phyloP scores from a whole-genome alignment of 1,139 yeast genomes.

The Lodderomyces beijingensis region DNA sequence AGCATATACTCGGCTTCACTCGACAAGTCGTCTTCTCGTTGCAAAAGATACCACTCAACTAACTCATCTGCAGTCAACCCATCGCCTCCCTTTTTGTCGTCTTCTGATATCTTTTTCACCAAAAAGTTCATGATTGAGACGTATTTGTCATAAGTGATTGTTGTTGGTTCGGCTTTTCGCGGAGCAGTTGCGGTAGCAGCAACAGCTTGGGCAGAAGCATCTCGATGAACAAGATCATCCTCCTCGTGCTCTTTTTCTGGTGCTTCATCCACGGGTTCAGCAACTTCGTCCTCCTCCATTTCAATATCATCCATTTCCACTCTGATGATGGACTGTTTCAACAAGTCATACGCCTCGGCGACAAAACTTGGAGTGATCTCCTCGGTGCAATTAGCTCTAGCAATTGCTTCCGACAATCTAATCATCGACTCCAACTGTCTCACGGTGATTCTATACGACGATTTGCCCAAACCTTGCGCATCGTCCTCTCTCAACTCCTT shows the following conservation, averaged over 20 bases:
- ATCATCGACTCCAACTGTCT: slow-evolving; percentile 95
- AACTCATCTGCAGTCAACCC: slow-evolving; percentile 72
- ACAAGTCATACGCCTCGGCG: slow-evolving; percentile 86
- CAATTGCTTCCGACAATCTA: slow-evolving; percentile 92
- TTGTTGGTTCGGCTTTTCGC: slow-evolving; percentile 18
- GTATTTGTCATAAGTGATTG: slow-evolving; percentile 83
- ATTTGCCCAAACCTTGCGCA: slow-evolving; percentile 84
- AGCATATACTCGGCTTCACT: slow-evolving; percentile 68
- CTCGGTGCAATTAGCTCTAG: slow-evolving; percentile 93
- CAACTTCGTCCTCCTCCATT: slow-evolving; percentile 36
- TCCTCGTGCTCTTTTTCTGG: slow-evolving; percentile 4
- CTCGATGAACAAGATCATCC: slow-evolving; percentile 1
- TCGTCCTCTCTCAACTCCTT: slow-evolving; percentile 88
- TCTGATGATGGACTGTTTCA: slow-evolving; percentile 87
- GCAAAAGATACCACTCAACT: slow-evolving; percentile 76
- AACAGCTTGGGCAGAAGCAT: not conserved
- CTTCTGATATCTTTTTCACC: slow-evolving; percentile 65
- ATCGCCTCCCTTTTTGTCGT: slow-evolving; percentile 47
- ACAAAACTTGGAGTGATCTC: slow-evolving; percentile 84
- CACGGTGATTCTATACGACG: slow-evolving; percentile 91
- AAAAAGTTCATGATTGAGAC: slow-evolving; percentile 77
- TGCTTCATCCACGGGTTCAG: slow-evolving; percentile 11
- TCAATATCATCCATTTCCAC: slow-evolving; percentile 95
- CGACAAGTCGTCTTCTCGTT: slow-evolving; percentile 66
- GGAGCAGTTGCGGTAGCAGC: not conserved